Base-by-base conservation (phyloP, 164 flowering plant genomes). In the Magnolia changhungtana region DNA sequence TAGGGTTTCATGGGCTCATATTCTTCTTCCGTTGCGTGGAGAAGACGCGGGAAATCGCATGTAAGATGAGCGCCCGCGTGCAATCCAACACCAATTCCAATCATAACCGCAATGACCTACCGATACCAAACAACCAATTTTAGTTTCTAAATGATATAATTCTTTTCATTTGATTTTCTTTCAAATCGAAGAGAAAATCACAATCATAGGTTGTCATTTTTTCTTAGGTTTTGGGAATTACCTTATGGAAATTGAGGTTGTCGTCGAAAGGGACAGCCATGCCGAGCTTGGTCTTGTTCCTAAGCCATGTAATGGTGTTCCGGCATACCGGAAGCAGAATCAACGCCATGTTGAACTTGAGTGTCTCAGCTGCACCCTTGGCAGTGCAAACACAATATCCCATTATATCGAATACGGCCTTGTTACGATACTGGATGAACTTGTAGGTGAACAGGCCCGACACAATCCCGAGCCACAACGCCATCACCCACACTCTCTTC, bases 281-380 rank as follows among this genome's bases (percentile, higher is more conserved):
- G 1, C 90, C 89, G 11, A 90, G 73, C 51, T 80, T 84, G 86
- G 93, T 90, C 74, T 84, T 88, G 87, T 82, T 87, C 77, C 92
- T 82, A 6, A 90, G 92, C 90, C 88, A 88, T 7, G 94, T 90
- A 20, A 90, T 86, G 74, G 92, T 89, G 81, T 89, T 89, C 61
- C 94, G 83, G 75, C 94, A 90, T 45, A 90, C 94, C 0, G 94
- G 94, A 1, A 90, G 80, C 19, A 90, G 76, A 73, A 89, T 84
- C 50, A 90, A 76, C 5, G 94, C 94, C 94, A 90, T 90, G 81
- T 90, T 90, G 75, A 90, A 80, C 76, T 90, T 90, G 8, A 88
- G 82, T 0, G 89, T 88, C 81, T 90, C 94, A 0, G 92, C 91
- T 0, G 85, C 90, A 10, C 91, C 94, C 50, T 90, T 89, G 18